Percentiles rank a stretch among this genome's conserved stretches.
Conservation (phyloP, 2,329 filamentous ascomycete species). For the Trichoderma sp. region DNA sequence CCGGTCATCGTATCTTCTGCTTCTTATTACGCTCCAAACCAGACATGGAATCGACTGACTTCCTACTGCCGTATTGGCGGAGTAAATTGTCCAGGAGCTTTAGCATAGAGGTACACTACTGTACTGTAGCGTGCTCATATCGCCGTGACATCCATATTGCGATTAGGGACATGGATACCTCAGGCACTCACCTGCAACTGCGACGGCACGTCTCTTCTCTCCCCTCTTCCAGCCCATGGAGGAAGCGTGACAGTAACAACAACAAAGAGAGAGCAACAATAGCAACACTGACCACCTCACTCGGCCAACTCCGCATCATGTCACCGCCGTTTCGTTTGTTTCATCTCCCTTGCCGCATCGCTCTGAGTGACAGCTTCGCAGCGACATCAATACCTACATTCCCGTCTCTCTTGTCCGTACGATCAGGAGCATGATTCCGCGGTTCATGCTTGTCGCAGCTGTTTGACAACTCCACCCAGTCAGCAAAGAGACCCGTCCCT, state of each 20-base stretch:
- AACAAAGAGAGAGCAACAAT: neutral
- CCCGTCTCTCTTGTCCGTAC: neutral
- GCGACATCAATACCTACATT: neutral
- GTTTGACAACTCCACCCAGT: constrained; percentile 22
- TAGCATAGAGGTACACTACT: too few relatives aligned
- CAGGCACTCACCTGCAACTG: neutral
- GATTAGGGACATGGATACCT: neutral
- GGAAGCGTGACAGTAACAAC: neutral
- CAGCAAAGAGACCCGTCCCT: constrained; percentile 23
- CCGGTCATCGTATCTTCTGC: too few relatives aligned
- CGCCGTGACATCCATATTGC: neutral
- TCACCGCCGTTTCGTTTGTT: constrained; percentile 3
- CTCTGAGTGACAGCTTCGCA: constrained; percentile 11
- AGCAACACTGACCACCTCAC: too few relatives aligned
- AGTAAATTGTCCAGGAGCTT: too few relatives aligned
- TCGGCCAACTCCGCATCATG: constrained; percentile 9
- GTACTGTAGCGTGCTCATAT: neutral
- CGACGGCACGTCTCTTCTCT: neutral
- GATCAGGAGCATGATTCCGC: neutral
- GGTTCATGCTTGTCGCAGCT: constrained; percentile 11
- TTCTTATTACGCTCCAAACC: neutral
- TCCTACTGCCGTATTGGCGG: constrained; percentile 2
- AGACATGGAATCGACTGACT: neutral
- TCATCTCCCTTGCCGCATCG: constrained; percentile 3
- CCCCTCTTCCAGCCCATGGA: neutral